Evolutionary conservation across 345 rosid genomes (phyloP).

Genomic region (Brassica napus): Da-Ae NC_063452.1:3617501-3618000

Average conservation of each 20-base stretch:
- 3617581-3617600: slow-evolving; percentile 82
- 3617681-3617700: slow-evolving; percentile 15
- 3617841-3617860: not conserved
- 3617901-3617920: too few relatives aligned
- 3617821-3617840: slow-evolving; percentile 51
- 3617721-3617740: slow-evolving; percentile 38
- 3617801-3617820: slow-evolving; percentile 91
- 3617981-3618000: too few relatives aligned
- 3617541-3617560: not conserved
- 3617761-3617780: slow-evolving; percentile 79
- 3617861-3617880: slow-evolving; percentile 8
- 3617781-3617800: slow-evolving; percentile 96
- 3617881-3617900: too few relatives aligned
- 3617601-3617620: slow-evolving; percentile 81
- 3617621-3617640: slow-evolving; percentile 61
- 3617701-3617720: not conserved
- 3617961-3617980: too few relatives aligned
- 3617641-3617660: slow-evolving; percentile 43
- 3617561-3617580: slow-evolving; percentile 50
- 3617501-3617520: slow-evolving; percentile 33
- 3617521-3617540: slow-evolving; percentile 4
- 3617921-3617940: too few relatives aligned
- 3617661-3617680: not conserved
- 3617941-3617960: too few relatives aligned
- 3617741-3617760: slow-evolving; percentile 74